Evolutionary conservation across 176 grass and related monocot species (phyloP), one percentile per base, ranked within the genome.

Genomic region (Oryza glumipatula): DNA sequence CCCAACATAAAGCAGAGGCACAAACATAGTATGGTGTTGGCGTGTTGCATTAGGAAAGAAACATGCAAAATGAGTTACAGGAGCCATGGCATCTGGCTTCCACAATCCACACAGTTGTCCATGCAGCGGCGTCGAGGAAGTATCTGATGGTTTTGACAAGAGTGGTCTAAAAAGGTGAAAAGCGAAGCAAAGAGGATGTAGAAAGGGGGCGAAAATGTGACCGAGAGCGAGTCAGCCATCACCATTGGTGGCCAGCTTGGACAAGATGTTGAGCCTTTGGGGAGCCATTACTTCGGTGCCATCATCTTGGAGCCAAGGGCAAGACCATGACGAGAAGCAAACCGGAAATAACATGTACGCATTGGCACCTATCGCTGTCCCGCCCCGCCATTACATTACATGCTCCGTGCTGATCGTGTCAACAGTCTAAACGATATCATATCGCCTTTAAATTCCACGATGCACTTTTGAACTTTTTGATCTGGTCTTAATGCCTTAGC

Each of bases 231-330:
- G 67, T 72, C 22, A 63, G 26, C 48, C n/a, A 5, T 11, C 46
- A 22, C 4, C 23, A 65, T 14, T 24, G 28, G 12, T 71, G 1
- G 32, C 8, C 51, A 54, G 48, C 49, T 81, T 56, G 67, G 21
- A 7, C 21, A n/a, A 26, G 66, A 56, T 22, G 47, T 6, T 26
- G 67, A 71, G 23, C 21, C 4, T 17, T 45, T 17, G 45, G 11
- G 9, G 13, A 46, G 9, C 41, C 73, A 33, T 61, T 14, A 12
- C 63, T 60, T 67, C 46, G 30, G 65, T 67, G 32, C 44, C 33
- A 6, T 47, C 13, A 1, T 61, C 45, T 33, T 67, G 69, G 68
- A 86, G 84, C 32, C 38, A n/a, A 80, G 41, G 26, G 16, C 68
- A 80, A 44, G 46, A 16, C 10, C 11, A 28, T 28, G 4, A 68